phyloP scores from a whole-genome alignment of 1,139 yeast species.

The Hemisphaericaspora lyxosophila region DNA sequence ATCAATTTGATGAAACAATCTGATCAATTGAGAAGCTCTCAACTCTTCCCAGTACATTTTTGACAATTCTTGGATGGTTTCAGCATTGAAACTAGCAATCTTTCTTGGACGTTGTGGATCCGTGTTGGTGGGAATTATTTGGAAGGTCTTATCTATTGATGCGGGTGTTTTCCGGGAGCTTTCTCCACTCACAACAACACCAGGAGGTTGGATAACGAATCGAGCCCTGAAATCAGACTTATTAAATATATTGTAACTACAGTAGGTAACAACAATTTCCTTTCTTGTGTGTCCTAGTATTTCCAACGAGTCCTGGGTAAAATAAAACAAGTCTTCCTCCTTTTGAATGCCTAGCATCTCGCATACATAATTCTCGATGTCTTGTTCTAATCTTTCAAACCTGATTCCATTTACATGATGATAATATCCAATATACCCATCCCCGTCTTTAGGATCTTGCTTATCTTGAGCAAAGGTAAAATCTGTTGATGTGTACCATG shows the following conservation, averaged over 20 bases:
- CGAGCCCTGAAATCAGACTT: conserved; percentile 48
- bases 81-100: conserved; percentile 18
- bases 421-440: conserved; percentile 42
- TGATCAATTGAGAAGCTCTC: conserved; percentile 33
- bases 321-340: conserved; percentile 19
- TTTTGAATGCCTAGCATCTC: conserved; percentile 28
- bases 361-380: conserved; percentile 32
- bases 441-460: conserved; percentile 20
- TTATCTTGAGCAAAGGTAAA: conserved; percentile 18
- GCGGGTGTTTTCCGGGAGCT: conserved; percentile 15
- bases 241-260: conserved; percentile 49
- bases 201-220: conserved; percentile 26
- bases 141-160: conserved; percentile 31
- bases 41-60: conserved; percentile 36
- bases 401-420: conserved; percentile 41
- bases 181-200: conserved; percentile 16
- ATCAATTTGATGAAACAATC: conserved; percentile 35
- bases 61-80: conserved; percentile 22
- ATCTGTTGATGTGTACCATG: conserved; percentile 30
- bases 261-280: conserved; percentile 47
- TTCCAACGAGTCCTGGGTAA: conserved; percentile 10
- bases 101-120: conserved; percentile 13
- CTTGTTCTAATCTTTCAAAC: conserved; percentile 20
- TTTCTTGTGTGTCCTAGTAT: conserved; percentile 21
- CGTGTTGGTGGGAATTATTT: conserved; percentile 24